Conservation (phyloP, 2,329 filamentous ascomycete species). For the Leptographium lundbergii region DNA sequence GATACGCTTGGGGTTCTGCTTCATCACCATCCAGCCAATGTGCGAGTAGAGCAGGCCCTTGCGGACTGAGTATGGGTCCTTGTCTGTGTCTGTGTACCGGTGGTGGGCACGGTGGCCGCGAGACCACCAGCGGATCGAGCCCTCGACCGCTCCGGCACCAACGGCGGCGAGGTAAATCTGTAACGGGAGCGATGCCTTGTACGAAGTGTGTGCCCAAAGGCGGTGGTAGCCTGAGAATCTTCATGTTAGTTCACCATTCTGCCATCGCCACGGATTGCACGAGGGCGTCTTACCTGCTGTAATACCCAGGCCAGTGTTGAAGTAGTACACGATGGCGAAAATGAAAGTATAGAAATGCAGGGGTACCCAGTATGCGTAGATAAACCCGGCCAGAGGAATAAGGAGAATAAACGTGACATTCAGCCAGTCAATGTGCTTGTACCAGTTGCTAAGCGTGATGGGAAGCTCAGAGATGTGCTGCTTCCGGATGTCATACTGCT, state of each 20-base stretch:
- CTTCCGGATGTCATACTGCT: constrained; percentile 48
- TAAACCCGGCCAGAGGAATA: constrained; percentile 60
- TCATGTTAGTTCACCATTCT: not conserved
- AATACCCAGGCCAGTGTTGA: constrained; percentile 70
- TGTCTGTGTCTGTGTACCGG: constrained; percentile 84
- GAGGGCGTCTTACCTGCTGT: constrained; percentile 47
- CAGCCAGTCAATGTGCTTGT: constrained; percentile 89
- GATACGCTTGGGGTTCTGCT: constrained; percentile 82
- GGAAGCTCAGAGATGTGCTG: constrained; percentile 75
- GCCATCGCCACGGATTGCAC: not conserved
- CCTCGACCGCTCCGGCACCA: constrained; percentile 72
- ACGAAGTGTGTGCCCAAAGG: constrained; percentile 77
- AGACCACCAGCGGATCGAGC: constrained; percentile 82
- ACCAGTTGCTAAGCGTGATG: constrained; percentile 73
- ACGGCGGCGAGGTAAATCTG: constrained; percentile 73
- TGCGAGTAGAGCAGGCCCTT: constrained; percentile 78
- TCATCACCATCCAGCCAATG: constrained; percentile 86
- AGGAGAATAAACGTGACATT: constrained; percentile 72
- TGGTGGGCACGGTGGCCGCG: constrained; percentile 79
- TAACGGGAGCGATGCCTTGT: constrained; percentile 63
- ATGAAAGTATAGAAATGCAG: constrained; percentile 57
- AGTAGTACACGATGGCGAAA: constrained; percentile 69
- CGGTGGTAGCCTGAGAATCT: constrained; percentile 52
- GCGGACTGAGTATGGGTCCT: constrained; percentile 82
- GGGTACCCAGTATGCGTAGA: constrained; percentile 69